Evolutionary conservation across 345 rosid genomes (phyloP), one percentile per base, ranked within the genome.

Genomic region (Citrus hindsii): DNA sequence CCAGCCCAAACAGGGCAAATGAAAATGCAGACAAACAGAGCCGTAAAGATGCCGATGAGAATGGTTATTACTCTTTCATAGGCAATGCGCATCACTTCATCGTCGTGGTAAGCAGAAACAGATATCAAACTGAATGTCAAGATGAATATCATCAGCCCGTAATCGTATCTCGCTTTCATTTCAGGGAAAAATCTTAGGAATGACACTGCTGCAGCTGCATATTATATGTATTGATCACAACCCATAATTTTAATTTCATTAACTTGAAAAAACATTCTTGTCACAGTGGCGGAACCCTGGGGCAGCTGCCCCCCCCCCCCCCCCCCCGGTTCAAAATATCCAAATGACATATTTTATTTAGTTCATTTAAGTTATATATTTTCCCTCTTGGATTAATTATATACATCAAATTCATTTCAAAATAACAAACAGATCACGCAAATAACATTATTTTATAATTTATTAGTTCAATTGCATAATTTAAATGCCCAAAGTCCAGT

Each of bases 141-240:
- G 76, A 83, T 81, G 37, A 83, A 85, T 38, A 85, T 68, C 76
- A 83, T 27, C 9, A 85, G 70, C 42, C 88, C 88, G 62, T 85
- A 83, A 46, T 85, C 86, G 35, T 83, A 85, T 83, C 80, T 85
- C 40, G 86, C 88, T 35, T 85, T 85, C 76, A 85, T 62, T 30
- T 7, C 25, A 8, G 88, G 88, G 37, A 85, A 76, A 69, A 85
- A 85, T 77, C 88, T 25, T 3, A 74, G 33, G 67, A 85, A 85
- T 51, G 86, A 81, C 2, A 76, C 77, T 25, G 53, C 77, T 24
- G 81, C 79, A 68, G 84, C 85, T 85, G 84, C 81, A 53, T 53
- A 53, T 53, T 18, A 2, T 7, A 37, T 35, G 16, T 42, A 12
- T 9, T 40, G 48, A 53, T 53, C 58, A 53, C 58, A 53, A 53